These are phyloP conservation scores for Naematelia encephala DNA, from an alignment of 768 basidiomycete species.

Conservation along the genomic window DNA sequence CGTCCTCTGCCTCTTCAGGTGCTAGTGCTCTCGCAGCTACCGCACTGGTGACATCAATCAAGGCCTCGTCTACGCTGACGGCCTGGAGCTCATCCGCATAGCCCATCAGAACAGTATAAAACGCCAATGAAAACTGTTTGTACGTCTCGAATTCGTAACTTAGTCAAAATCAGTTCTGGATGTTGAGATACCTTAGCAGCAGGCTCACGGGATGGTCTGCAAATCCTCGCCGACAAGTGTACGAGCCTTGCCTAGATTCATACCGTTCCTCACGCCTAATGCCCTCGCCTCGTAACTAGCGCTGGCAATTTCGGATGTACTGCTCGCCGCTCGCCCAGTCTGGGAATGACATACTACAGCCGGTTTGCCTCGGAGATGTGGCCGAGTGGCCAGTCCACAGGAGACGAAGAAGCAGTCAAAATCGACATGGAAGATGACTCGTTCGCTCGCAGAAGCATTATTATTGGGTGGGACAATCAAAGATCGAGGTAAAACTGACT, in stretches of 20 bases:
- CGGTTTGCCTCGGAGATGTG: conserved; percentile 79
- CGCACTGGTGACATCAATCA: conserved; percentile 74
- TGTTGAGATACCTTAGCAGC: background rate
- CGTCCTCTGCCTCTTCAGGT: conserved; percentile 33
- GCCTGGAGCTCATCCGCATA: conserved; percentile 90
- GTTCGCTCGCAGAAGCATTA: conserved; percentile 50
- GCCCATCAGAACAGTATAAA: conserved; percentile 87
- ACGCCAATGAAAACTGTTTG: conserved; percentile 74
- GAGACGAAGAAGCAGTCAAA: conserved; percentile 98
- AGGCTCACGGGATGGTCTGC: conserved; percentile 55
- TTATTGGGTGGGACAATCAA: conserved; percentile 1
- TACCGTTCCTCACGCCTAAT: conserved; percentile 87
- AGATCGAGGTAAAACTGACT: conserved; percentile 35
- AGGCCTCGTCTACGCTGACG: conserved; percentile 92
- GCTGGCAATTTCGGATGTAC: conserved; percentile 85
- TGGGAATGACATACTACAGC: conserved; percentile 95
- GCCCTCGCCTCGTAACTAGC: conserved; percentile 88
- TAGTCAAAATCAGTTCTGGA: background rate
- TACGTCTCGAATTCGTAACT: conserved; percentile 92
- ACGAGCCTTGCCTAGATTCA: conserved; percentile 59
- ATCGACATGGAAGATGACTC: conserved; percentile 55
- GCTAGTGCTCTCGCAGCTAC: conserved; percentile 36
- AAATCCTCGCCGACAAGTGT: conserved; percentile 40
- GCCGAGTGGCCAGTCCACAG: conserved; percentile 75
- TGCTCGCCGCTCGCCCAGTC: conserved; percentile 70